These are phyloP conservation scores for Cytospora leucostoma DNA, from an alignment of 2,329 filamentous ascomycete genomes.

Conservation along the genomic window DNA sequence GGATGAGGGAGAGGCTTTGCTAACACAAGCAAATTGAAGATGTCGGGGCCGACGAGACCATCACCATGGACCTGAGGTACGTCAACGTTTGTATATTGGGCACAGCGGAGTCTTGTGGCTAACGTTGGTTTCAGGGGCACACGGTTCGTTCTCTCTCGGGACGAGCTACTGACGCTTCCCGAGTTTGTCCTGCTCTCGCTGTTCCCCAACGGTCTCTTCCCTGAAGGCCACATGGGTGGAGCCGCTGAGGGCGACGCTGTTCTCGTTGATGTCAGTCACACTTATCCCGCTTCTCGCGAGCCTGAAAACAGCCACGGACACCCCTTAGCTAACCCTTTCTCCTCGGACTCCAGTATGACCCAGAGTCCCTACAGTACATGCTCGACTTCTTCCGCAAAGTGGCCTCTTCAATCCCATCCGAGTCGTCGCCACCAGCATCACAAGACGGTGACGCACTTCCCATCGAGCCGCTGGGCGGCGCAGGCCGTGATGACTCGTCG, in stretches of 20 bases:
- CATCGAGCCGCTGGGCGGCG: conserved; percentile 70
- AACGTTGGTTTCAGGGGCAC: conserved; percentile 65
- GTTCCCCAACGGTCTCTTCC: conserved; percentile 97
- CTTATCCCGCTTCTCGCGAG: background rate
- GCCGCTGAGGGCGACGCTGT: conserved; percentile 93
- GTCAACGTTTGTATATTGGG: conserved; percentile 29
- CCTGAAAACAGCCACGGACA: conserved; percentile 20
- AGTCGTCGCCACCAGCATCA: conserved; percentile 66
- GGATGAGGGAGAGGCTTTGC: conserved; percentile 18
- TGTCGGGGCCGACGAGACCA: conserved; percentile 88
- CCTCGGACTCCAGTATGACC: conserved; percentile 75
- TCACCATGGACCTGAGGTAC: conserved; percentile 91
- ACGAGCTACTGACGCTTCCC: conserved; percentile 91
- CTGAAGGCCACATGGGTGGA: conserved; percentile 92
- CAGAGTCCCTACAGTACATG: conserved; percentile 96
- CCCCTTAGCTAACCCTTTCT: background rate
- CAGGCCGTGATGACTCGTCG: conserved; percentile 72
- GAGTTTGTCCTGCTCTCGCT: conserved; percentile 98
- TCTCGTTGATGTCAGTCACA: conserved; percentile 77
- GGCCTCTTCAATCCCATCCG: conserved; percentile 88
- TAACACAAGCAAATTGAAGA: conserved; percentile 47
- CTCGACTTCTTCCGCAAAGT: conserved; percentile 96
- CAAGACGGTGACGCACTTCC: conserved; percentile 65
- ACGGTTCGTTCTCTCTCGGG: conserved; percentile 88
- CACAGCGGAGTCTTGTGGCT: conserved; percentile 1